phyloP scores from a whole-genome alignment of 192 early-diverging fungal genomes.

The Coemansia asiatica region DNA sequence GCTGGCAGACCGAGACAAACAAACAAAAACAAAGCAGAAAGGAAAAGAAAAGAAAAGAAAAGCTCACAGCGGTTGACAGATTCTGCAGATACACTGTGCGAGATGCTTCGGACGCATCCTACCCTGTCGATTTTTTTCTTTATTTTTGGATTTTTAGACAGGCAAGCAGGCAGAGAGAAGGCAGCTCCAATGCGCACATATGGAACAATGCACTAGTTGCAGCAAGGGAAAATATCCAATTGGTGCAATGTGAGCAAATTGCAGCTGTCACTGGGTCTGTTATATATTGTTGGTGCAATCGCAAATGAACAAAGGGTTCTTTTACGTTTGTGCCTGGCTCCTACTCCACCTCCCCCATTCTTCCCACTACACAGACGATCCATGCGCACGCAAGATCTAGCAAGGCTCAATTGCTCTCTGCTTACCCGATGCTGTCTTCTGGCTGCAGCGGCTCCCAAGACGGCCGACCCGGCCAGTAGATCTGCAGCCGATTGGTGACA shows the following conservation, averaged over 20 bases:
- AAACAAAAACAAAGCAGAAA: too few relatives aligned
- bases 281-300: not conserved
- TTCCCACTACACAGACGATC: not conserved
- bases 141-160: not conserved
- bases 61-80: not conserved
- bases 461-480: not conserved
- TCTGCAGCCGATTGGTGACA: not conserved
- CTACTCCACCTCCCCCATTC: not conserved
- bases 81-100: not conserved
- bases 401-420: not conserved
- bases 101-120: not conserved
- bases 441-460: not conserved
- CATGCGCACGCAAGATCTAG: not conserved
- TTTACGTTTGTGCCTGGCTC: constrained; percentile 6
- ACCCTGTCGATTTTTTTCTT: not conserved
- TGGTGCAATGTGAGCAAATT: constrained; percentile 1
- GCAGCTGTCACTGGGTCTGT: constrained; percentile 6
- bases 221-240: constrained; percentile 13
- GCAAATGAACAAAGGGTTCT: not conserved
- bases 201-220: not conserved
- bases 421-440: not conserved
- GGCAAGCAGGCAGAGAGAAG: not conserved
- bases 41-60: too few relatives aligned
- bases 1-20: not conserved
- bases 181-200: not conserved